Conservation (phyloP, 192 early-diverging fungal species). For the Powellomyces hirtus region DNA sequence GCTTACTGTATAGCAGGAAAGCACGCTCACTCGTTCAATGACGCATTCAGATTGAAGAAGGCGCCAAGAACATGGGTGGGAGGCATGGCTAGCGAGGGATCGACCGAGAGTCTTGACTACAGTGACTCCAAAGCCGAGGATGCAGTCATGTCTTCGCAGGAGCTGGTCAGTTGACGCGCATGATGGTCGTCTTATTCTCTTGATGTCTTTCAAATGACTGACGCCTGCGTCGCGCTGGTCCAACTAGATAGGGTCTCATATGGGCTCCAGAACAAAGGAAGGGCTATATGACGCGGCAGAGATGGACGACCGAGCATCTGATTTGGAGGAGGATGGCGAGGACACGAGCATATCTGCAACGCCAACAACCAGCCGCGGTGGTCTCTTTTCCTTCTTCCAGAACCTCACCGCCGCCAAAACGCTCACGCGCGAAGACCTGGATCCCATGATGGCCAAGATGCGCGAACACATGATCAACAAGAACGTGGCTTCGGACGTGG, state of each 20-base stretch:
- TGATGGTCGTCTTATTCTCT: too few relatives aligned
- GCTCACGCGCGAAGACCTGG: constrained; percentile 69
- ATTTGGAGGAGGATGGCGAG: constrained; percentile 49
- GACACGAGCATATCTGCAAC: constrained; percentile 21
- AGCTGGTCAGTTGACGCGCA: constrained; percentile 25
- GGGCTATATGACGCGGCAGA: constrained; percentile 72
- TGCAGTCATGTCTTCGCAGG: not conserved
- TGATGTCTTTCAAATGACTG: too few relatives aligned
- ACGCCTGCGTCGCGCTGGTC: not conserved
- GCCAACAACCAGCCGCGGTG: constrained; percentile 4
- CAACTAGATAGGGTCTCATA: not conserved
- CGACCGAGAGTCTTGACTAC: constrained; percentile 21
- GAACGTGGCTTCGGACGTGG: constrained; percentile 90
- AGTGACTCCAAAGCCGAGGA: constrained; percentile 22
- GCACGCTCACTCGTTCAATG: too few relatives aligned
- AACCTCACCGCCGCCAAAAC: constrained; percentile 48
- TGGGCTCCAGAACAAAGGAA: constrained; percentile 35
- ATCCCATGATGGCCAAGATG: constrained; percentile 83
- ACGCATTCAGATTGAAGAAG: constrained; percentile 53
- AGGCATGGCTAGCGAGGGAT: constrained; percentile 8
- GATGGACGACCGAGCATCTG: constrained; percentile 28
- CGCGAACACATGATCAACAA: constrained; percentile 88
- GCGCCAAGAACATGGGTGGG: constrained; percentile 76
- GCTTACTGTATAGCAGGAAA: too few relatives aligned
- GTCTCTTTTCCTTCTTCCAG: constrained; percentile 33